Percentiles rank a stretch among this genome's conserved stretches.
Evolutionary conservation across 2,329 filamentous ascomycete genomes (phyloP).

Genomic region (Lithohypha guttulata): DNA sequence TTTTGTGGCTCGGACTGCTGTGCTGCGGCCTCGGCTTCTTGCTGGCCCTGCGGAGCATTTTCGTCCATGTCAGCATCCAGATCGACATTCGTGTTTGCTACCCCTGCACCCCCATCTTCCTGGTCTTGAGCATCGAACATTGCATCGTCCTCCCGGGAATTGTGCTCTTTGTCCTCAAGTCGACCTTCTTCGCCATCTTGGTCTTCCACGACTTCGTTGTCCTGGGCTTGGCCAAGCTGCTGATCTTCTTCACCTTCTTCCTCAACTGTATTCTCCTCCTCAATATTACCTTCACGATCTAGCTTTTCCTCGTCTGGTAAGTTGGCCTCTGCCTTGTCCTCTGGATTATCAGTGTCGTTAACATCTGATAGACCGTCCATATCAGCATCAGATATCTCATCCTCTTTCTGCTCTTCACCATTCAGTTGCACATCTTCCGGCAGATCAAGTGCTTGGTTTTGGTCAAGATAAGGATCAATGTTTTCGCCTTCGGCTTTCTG

Average conservation of each 20-base stretch:
- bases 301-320: slow-evolving; percentile 30
- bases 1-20: slow-evolving; percentile 17
- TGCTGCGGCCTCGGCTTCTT: slow-evolving; percentile 14
- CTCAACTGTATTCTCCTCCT: slow-evolving; percentile 25
- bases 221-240: slow-evolving; percentile 29
- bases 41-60: slow-evolving; percentile 15
- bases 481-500: slow-evolving; percentile 53
- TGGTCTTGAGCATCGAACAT: slow-evolving; percentile 37
- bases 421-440: slow-evolving; percentile 83
- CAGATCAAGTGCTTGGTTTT: slow-evolving; percentile 71
- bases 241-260: slow-evolving; percentile 26
- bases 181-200: slow-evolving; percentile 30
- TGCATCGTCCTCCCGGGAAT: slow-evolving; percentile 26
- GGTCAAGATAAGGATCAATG: slow-evolving; percentile 64
- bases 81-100: slow-evolving; percentile 31
- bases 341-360: slow-evolving; percentile 34
- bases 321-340: slow-evolving; percentile 38
- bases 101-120: slow-evolving; percentile 34
- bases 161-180: slow-evolving; percentile 25
- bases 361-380: slow-evolving; percentile 49
- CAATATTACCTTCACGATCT: slow-evolving; percentile 22
- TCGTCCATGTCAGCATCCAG: slow-evolving; percentile 28
- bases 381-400: slow-evolving; percentile 41
- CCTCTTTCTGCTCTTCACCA: slow-evolving; percentile 48
- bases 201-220: slow-evolving; percentile 23